Evolutionary conservation across 129 eudicot genomes (phyloP).

Genomic region (Mikania micrantha): DNA sequence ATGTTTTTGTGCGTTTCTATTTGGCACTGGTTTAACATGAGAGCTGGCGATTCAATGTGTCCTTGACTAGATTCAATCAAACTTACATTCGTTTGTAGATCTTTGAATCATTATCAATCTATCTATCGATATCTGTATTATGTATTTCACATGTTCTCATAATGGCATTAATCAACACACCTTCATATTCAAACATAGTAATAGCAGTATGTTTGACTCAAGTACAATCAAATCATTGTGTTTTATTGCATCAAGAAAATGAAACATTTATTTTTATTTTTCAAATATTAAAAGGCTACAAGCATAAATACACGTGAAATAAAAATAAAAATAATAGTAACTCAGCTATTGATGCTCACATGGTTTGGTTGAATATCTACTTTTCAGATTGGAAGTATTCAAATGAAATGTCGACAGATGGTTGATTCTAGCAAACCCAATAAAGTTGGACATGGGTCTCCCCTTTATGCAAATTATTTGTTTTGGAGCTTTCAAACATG

Average conservation of each 20-base stretch:
- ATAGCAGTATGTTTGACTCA: conserved; percentile 19
- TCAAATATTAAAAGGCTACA: conserved; percentile 6
- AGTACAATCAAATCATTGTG: conserved; percentile 21
- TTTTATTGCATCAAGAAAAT: conserved; percentile 13
- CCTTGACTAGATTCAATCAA: no score
- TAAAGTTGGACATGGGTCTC: no score
- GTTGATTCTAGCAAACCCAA: no score
- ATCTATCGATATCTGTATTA: background rate
- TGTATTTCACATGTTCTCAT: background rate
- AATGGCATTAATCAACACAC: conserved; percentile 9
- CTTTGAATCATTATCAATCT: no score
- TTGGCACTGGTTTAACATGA: no score
- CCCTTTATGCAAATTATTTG: background rate
- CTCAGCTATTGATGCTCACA: conserved; percentile 9
- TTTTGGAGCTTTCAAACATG: no score
- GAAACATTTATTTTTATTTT: background rate
- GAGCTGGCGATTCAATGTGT: no score
- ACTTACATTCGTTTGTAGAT: background rate
- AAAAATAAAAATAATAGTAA: background rate
- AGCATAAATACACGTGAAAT: conserved; percentile 17
- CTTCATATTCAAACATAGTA: conserved; percentile 14
- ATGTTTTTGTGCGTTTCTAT: no score
- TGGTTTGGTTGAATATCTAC: conserved; percentile 5
- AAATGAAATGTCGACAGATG: conserved; percentile 13
- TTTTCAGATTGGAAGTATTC: background rate